A percentile compares a stretch with the other conserved stretches of the same genome.
phyloP scores from a whole-genome alignment of 2,329 filamentous ascomycete species.

The Dothiorella sarmentorum region DNA sequence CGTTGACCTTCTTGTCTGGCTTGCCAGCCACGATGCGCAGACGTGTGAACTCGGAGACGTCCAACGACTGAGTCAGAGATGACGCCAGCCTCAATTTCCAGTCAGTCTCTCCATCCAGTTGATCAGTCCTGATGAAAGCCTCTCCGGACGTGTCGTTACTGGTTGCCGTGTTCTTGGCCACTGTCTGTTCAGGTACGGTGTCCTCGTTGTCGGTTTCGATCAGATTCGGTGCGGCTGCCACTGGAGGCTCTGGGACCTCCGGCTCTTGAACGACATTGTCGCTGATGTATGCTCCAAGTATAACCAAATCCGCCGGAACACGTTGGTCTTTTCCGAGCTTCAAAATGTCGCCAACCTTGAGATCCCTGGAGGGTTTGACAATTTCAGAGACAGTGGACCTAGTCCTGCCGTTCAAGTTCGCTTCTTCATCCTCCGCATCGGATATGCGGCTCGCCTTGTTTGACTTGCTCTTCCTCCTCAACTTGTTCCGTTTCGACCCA shows the following conservation, averaged over 20 bases:
- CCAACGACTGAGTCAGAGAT: constrained; percentile 75
- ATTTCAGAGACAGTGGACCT: constrained; percentile 58
- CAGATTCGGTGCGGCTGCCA: constrained; percentile 18
- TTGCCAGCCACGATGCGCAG: constrained; percentile 76
- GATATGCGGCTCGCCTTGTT: constrained; percentile 50
- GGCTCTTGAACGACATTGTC: constrained; percentile 20
- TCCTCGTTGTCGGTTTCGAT: constrained; percentile 19
- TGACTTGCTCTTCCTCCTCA: constrained; percentile 32
- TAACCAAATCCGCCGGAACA: constrained; percentile 89
- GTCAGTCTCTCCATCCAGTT: constrained; percentile 95
- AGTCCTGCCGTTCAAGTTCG: constrained; percentile 36
- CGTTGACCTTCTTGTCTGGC: constrained; percentile 90
- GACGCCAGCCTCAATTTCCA: constrained; percentile 95
- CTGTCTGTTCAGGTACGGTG: not conserved
- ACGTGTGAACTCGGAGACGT: constrained; percentile 64
- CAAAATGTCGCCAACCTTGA: constrained; percentile 93
- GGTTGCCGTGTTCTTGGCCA: constrained; percentile 20
- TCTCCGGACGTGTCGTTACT: constrained; percentile 58
- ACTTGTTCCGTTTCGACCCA: constrained; percentile 26
- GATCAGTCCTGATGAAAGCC: constrained; percentile 95
- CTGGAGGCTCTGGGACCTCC: constrained; percentile 19
- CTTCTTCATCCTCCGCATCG: constrained; percentile 69
- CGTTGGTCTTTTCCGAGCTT: constrained; percentile 89
- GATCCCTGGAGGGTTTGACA: constrained; percentile 76
- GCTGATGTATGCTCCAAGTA: constrained; percentile 71